A percentile compares a stretch with the other conserved stretches of the same genome.
Evolutionary conservation across 768 basidiomycete species (phyloP).

Genomic region (Lepiota venenata): DNA sequence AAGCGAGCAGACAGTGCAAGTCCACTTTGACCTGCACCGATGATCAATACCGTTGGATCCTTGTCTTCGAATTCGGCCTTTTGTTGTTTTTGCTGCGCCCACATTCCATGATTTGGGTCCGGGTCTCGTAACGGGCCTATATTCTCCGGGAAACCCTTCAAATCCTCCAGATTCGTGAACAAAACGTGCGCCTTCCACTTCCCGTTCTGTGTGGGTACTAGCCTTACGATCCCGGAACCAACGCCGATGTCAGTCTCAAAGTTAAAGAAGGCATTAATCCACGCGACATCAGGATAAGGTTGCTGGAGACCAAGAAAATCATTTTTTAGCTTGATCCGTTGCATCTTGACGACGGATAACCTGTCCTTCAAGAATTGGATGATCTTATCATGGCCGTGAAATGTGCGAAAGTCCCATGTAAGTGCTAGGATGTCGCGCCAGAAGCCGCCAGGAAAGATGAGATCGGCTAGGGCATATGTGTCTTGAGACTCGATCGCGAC

Average conservation of each 20-base stretch:
- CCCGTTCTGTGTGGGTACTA: constrained; percentile 33
- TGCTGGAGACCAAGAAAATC: constrained; percentile 25
- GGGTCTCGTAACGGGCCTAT: constrained; percentile 35
- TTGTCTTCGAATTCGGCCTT: constrained; percentile 38
- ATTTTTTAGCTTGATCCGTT: constrained; percentile 27
- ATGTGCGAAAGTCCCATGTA: constrained; percentile 53
- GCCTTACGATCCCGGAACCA: constrained; percentile 40
- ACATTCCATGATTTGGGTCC: constrained; percentile 43
- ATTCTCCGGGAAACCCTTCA: constrained; percentile 42
- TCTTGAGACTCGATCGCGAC: constrained; percentile 14
- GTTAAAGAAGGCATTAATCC: constrained; percentile 43
- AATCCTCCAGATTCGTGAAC: constrained; percentile 46
- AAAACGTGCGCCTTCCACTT: constrained; percentile 52
- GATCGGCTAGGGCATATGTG: constrained; percentile 13
- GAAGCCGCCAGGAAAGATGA: constrained; percentile 21
- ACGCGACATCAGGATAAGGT: constrained; percentile 40
- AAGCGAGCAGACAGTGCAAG: constrained; percentile 59
- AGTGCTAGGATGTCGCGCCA: constrained; percentile 53
- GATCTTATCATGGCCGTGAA: constrained; percentile 33
- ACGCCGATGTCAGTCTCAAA: constrained; percentile 42
- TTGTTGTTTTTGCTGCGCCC: constrained; percentile 37
- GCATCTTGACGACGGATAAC: constrained; percentile 23
- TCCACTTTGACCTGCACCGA: constrained; percentile 62
- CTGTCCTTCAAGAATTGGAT: constrained; percentile 35
- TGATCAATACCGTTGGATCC: constrained; percentile 50